A percentile compares a stretch with the other conserved stretches of the same genome.
Conservation (phyloP, 2,329 filamentous ascomycete species). For the Pseudogymnoascus sp. region DNA sequence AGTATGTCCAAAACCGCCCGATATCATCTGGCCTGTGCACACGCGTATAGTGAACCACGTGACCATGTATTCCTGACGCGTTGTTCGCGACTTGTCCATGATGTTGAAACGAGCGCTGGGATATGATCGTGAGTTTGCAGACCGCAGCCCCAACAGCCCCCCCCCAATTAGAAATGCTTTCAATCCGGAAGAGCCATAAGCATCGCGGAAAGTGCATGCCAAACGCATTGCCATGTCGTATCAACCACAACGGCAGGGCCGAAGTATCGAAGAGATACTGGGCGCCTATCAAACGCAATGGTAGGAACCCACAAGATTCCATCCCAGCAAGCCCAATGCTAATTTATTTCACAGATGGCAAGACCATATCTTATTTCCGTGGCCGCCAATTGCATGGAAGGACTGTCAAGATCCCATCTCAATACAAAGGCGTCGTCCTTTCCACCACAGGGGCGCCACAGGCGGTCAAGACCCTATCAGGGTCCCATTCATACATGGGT, state of each 20-base stretch:
- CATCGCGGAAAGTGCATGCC: slow-evolving; percentile 30
- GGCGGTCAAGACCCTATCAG: slow-evolving; percentile 28
- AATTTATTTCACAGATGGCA: slow-evolving; percentile 35
- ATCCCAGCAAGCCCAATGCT: background rate
- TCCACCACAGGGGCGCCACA: slow-evolving; percentile 36
- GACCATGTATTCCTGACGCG: background rate
- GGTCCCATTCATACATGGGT: slow-evolving; percentile 23
- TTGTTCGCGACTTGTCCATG: background rate
- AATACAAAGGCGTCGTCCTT: slow-evolving; percentile 59
- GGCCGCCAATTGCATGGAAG: slow-evolving; percentile 71
- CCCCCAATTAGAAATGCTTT: slow-evolving; percentile 18
- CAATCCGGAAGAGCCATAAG: slow-evolving; percentile 21
- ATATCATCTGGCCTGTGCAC: background rate
- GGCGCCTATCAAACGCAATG: slow-evolving; percentile 44
- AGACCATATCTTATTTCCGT: slow-evolving; percentile 59
- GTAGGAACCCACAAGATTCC: slow-evolving; percentile 31
- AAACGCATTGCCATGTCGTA: slow-evolving; percentile 71
- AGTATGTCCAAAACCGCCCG: background rate
- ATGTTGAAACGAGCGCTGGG: background rate
- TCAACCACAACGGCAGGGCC: slow-evolving; percentile 70
- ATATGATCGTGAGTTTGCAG: background rate
- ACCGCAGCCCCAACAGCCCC: background rate
- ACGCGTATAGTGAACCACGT: background rate
- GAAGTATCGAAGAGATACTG: slow-evolving; percentile 60
- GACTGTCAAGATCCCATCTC: slow-evolving; percentile 56